A percentile compares a stretch with the other conserved stretches of the same genome.
These are phyloP conservation scores for Maudiozyma humilis DNA, from an alignment of 1,139 yeast species.

Conservation along the genomic window DNA sequence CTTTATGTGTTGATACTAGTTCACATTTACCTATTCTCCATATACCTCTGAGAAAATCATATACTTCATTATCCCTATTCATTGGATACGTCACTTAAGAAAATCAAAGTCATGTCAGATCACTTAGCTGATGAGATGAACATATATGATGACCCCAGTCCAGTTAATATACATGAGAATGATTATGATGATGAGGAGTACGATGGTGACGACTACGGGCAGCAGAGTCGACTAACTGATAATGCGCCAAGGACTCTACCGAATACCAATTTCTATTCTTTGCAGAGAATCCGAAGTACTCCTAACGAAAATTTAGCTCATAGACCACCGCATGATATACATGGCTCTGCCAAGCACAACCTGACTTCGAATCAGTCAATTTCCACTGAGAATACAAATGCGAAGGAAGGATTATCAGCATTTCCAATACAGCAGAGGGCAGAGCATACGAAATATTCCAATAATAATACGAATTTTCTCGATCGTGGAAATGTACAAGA, in stretches of 20 bases:
- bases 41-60: too few relatives aligned
- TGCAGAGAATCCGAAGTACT: neutral
- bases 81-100: too few relatives aligned
- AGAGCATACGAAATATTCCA: neutral
- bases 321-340: too few relatives aligned
- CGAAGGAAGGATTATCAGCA: neutral
- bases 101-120: neutral
- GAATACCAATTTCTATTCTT: constrained; percentile 7
- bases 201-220: neutral
- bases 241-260: constrained; percentile 11
- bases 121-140: too few relatives aligned
- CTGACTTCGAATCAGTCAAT: neutral
- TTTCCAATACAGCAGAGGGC: neutral
- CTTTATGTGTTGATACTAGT: too few relatives aligned
- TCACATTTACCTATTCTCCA: too few relatives aligned
- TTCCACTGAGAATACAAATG: neutral
- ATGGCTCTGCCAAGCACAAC: too few relatives aligned
- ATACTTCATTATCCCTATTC: too few relatives aligned
- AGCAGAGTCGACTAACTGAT: neutral
- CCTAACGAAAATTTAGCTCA: neutral
- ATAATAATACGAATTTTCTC: neutral
- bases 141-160: too few relatives aligned
- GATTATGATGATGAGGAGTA: constrained; percentile 7
- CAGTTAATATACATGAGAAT: neutral
- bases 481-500: neutral